Evolutionary conservation across 148 eudicot genomes (phyloP), one percentile per base, ranked within the genome.

Genomic region (Cornus controversa): DNA sequence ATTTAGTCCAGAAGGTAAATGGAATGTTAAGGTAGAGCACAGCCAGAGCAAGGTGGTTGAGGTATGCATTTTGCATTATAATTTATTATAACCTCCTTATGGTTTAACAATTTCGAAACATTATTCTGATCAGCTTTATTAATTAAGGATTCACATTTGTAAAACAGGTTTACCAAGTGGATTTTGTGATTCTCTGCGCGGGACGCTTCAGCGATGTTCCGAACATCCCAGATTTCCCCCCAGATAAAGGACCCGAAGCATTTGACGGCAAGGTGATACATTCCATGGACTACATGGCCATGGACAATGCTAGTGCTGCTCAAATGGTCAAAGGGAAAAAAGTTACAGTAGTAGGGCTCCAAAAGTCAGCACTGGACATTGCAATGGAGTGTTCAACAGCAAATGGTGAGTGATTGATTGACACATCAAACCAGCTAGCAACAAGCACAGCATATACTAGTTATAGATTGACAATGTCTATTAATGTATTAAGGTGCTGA

Each of bases 321-420:
- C 71, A 75, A 31, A 73, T 85, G 26, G 66, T 94, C 69, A 74
- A 76, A 69, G 93, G 88, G 3, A 90, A 94, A 79, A 50, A 72
- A 28, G 88, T 89, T 16, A 81, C 81, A 2, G 88, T 94, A 1
- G 92, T 94, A 22, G 98, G 98, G 45, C 73, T 81, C 62, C 89
- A 80, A 50, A 92, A 92, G 85, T 85, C 90, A 10, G 98, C 87
- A 22, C 78, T 92, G 16, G 98, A 94, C 80, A 84, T 89, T 54
- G 88, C 93, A 3, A 83, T 80, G 87, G 91, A 89, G 66, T 85
- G 87, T 69, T 84, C 94, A 10, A 34, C 74, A 0, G 84, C 80
- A 36, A 92, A 94, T 10, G 98, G 94, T 91, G 57, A 50, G 57
- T 37, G 14, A 47, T 9, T 47, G 53, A 47, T 8, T n/a, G 42